Conservation (phyloP, 2,329 filamentous ascomycete species). For the Pseudocercospora fijiensis region DNA sequence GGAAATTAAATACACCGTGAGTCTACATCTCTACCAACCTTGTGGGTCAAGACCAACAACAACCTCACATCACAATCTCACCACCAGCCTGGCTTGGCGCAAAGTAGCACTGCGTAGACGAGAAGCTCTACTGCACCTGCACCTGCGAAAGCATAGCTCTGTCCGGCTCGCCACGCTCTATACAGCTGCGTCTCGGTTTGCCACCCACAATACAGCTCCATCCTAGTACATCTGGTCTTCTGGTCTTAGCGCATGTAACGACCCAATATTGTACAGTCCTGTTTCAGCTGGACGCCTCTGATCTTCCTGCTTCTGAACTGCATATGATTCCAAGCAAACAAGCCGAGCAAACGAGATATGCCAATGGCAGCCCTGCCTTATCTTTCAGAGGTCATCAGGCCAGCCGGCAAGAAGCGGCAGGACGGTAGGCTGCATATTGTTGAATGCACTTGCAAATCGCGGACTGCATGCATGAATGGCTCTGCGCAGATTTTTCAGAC, state of each 20-base stretch:
- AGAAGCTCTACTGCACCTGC: conserved; percentile 1
- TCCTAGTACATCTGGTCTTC: conserved; percentile 8
- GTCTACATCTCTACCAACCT: too few relatives aligned
- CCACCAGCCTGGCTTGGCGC: neutral
- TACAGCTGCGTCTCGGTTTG: neutral
- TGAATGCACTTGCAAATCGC: neutral
- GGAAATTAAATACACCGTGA: too few relatives aligned
- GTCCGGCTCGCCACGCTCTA: conserved; percentile 6
- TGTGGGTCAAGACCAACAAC: neutral
- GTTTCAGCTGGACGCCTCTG: conserved; percentile 12
- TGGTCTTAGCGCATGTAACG: neutral
- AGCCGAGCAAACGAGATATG: neutral
- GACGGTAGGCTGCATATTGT: neutral
- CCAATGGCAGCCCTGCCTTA: neutral
- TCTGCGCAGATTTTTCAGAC: neutral
- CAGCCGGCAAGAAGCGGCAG: neutral
- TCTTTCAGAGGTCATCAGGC: neutral
- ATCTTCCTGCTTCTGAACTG: neutral
- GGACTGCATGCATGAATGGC: neutral
- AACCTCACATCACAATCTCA: neutral
- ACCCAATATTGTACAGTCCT: neutral
- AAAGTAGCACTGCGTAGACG: neutral
- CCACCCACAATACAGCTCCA: conserved; percentile 7
- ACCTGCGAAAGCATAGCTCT: neutral
- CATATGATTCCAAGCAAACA: neutral